These are phyloP conservation scores for Rhazya stricta DNA, from an alignment of 257 asterid species.

Conservation along the genomic window DNA sequence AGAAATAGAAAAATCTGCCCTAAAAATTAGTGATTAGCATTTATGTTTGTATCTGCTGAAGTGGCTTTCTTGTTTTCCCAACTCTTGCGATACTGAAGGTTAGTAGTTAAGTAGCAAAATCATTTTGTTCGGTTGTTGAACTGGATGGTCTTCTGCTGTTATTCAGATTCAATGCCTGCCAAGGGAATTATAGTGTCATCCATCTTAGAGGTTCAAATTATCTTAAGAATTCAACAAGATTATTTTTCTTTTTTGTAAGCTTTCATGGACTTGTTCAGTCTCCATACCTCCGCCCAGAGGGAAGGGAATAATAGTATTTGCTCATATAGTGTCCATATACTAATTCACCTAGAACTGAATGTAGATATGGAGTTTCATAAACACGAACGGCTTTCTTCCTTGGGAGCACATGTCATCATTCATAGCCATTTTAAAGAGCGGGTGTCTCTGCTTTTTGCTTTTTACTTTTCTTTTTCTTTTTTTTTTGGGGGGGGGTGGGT, in stretches of 20 bases:
- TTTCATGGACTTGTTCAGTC: neutral
- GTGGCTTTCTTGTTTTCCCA: neutral
- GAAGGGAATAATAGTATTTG: neutral
- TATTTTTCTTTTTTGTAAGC: neutral
- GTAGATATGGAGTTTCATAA: too few species aligned
- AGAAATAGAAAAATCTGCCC: neutral
- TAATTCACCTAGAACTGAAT: neutral
- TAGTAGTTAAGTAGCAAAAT: neutral
- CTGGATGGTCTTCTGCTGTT: neutral
- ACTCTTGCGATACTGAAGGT: neutral
- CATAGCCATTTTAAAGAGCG: too few species aligned
- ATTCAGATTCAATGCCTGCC: neutral
- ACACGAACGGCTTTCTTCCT: too few species aligned
- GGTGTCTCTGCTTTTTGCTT: too few species aligned
- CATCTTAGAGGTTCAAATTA: neutral
- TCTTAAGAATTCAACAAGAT: neutral
- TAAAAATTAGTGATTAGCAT: neutral
- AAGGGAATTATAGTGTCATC: neutral
- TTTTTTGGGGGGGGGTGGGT: too few species aligned
- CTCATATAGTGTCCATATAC: neutral
- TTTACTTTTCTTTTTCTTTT: too few species aligned
- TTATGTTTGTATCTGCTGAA: neutral
- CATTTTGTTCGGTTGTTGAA: neutral
- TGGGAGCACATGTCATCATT: too few species aligned
- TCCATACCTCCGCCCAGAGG: neutral